Base-by-base conservation (phyloP, 148 eudicot species). In the Diospyros kaki region DNA sequence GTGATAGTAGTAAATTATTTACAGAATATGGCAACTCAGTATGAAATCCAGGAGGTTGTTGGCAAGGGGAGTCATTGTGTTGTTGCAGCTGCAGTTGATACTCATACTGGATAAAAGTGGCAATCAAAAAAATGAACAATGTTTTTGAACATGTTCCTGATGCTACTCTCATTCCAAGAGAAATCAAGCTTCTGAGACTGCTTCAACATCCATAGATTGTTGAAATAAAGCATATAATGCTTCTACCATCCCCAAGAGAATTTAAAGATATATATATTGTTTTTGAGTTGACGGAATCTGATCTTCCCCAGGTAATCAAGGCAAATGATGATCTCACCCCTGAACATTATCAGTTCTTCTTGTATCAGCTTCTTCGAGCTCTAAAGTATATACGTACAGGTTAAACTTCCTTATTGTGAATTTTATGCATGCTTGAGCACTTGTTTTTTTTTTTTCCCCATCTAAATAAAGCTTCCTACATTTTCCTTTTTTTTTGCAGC, bases 11-110 rank as follows among this genome's bases (percentile, higher is more conserved):
- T 48, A 0, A 48, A 48, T 89, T 89, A 69, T 89, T 89, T 84
- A 89, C 92, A 0, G 92, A 89, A 56, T 89, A 89, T 69, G 90
- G 92, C 92, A 50, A 86, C 81, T 76, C 81, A 82, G 45, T 89
- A 83, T 51, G 85, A 89, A 80, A 89, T 89, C 74, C 87, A 83
- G 72, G 92, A 89, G 72, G 88, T 89, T 67, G 86, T 89, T 54
- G 92, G 92, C 43, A 89, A 89, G 82, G 92, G 92, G 64, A 89
- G 92, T 73, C 87, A 89, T 79, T 90, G 92, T 17, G 88, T 89
- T 74, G 92, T 89, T 61, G 92, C 92, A 66, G 83, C 90, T 67
- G 92, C 92, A 51, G 79, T 89, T 55, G 92, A 89, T 75, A 87
- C 92, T 73, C 92, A 89, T 66, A 89, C 92, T 2, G 90, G 92